Conservation (phyloP, 2,329 filamentous ascomycete species). For the Grosmannia penicillata region DNA sequence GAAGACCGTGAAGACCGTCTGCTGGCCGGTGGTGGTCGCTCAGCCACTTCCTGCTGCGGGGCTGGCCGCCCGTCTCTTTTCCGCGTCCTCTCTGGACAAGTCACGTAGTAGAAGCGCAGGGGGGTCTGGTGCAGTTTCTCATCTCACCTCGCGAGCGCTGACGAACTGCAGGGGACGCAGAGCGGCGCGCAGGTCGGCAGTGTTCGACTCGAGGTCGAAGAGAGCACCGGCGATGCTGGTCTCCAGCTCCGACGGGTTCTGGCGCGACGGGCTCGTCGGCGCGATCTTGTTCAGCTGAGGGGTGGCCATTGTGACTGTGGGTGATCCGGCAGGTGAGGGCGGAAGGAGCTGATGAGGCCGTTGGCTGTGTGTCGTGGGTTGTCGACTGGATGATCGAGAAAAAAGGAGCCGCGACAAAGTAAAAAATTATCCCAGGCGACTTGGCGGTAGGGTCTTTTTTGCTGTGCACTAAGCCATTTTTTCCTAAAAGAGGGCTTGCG, state of each 20-base stretch:
- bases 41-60: too few relatives aligned
- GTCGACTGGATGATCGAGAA: neutral
- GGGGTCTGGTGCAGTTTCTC: too few relatives aligned
- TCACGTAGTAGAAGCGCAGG: too few relatives aligned
- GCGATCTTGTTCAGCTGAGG: conserved; percentile 94
- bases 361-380: neutral
- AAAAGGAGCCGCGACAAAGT: neutral
- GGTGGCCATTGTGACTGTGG: conserved; percentile 32
- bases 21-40: too few relatives aligned
- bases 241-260: conserved; percentile 96
- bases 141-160: conserved; percentile 97
- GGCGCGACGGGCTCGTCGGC: conserved; percentile 87
- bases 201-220: conserved; percentile 98
- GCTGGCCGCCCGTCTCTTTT: too few relatives aligned
- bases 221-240: conserved; percentile 91
- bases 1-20: too few relatives aligned
- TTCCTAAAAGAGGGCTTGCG: neutral
- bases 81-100: neutral
- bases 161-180: conserved; percentile 97
- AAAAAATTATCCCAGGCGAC: neutral
- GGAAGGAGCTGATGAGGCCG: neutral
- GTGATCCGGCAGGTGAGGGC: neutral
- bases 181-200: conserved; percentile 88
- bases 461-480: neutral
- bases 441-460: neutral